Evolutionary conservation across 1,284 basidiomycete genomes (phyloP), one percentile per base, ranked within the genome.

Genomic region (Grifola frondosa): DNA sequence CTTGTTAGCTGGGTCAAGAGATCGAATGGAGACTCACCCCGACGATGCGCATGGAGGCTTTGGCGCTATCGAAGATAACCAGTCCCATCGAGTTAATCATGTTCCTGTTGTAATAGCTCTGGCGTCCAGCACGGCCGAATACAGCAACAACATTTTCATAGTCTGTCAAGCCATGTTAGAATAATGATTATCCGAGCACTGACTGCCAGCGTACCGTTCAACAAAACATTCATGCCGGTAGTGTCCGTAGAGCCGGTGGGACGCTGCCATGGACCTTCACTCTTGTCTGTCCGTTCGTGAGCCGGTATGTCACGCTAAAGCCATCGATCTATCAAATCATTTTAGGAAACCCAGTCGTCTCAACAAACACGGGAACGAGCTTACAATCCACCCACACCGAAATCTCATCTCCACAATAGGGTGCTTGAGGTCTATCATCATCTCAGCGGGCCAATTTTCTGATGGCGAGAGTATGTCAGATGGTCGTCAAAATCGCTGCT

Each of bases 321-420:
- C 48, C 53, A 20, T 52, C 50, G 16, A 54, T 39, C 53, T 54
- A 20, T n/a, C n/a, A n/a, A n/a, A n/a, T n/a, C n/a, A n/a, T n/a
- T n/a, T n/a, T n/a, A n/a, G n/a, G n/a, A n/a, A n/a, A n/a, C n/a
- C n/a, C n/a, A n/a, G 22, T 15, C 10, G 6, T 9, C 11, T 6
- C 15, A 6, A 20, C 23, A 17, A 28, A 4, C n/a, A 11, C 6
- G 22, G 10, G 6, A 24, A 7, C 12, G 12, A 7, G 17, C 48
- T 2, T 29, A 50, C 48, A 8, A 48, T 37, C 45, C 42, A 46
- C 13, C 42, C 48, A 22, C 38, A 30, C 9, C 40, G 46, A 16
- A 52, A 30, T 4, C n/a, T 15, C 28, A 54, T 52, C 6, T 37
- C 30, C 29, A 29, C 15, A 35, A 54, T 54, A 8, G 53, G 43